Conservation (phyloP, 2,329 filamentous ascomycete genomes). For the Paramyrothecium roridum region DNA sequence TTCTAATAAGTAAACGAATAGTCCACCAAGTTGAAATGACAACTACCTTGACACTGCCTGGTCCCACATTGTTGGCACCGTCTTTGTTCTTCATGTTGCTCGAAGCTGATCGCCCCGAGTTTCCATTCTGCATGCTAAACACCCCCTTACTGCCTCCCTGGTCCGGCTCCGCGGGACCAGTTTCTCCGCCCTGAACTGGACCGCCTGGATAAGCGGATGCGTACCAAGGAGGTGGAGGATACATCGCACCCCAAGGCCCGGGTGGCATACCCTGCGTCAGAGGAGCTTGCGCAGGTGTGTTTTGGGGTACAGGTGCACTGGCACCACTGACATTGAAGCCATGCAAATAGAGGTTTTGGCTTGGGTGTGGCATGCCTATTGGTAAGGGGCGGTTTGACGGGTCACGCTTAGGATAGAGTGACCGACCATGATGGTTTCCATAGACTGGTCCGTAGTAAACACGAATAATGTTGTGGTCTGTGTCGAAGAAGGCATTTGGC, state of each 20-base stretch:
- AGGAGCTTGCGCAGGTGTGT: slow-evolving; percentile 17
- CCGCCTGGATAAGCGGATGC: slow-evolving; percentile 7
- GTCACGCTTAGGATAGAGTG: slow-evolving; percentile 41
- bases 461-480: slow-evolving; percentile 47
- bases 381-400: slow-evolving; percentile 29
- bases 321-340: slow-evolving; percentile 24
- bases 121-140: not conserved
- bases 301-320: not conserved
- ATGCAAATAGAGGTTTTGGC: slow-evolving; percentile 38
- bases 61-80: slow-evolving; percentile 26
- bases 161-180: not conserved
- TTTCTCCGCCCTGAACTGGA: not conserved
- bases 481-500: slow-evolving; percentile 59
- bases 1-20: not conserved
- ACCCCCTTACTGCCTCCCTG: slow-evolving; percentile 3
- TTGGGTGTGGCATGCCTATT: slow-evolving; percentile 39
- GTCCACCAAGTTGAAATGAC: too few species aligned
- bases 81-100: slow-evolving; percentile 17
- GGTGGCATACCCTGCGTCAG: slow-evolving; percentile 25
- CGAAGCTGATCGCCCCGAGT: slow-evolving; percentile 1
- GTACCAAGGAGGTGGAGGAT: slow-evolving; percentile 14
- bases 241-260: slow-evolving; percentile 15
- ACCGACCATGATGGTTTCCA: slow-evolving; percentile 42
- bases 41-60: slow-evolving; percentile 7
- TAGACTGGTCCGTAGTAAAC: slow-evolving; percentile 57